Evolutionary conservation across 164 flowering plant species (phyloP), one percentile per base, ranked within the genome.

Genomic region (Berberis thunbergii): DNA sequence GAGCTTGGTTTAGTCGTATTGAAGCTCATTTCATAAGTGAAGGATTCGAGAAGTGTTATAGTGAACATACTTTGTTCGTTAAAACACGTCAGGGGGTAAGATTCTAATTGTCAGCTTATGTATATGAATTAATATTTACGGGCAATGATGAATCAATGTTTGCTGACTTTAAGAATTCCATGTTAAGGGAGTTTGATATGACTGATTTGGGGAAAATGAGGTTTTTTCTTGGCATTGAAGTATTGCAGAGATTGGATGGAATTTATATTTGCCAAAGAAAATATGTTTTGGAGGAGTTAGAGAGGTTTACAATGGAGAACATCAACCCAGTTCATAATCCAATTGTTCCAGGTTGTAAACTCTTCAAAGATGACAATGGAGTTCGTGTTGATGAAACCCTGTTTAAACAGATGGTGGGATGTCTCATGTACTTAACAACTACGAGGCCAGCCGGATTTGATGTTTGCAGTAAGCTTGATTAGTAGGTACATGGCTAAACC

Each of bases 211-310:
- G 61, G 1, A 2, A 6, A 7, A 42, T 59, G 61, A 43, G 61
- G 26, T 59, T 12, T 43, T 59, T 58, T 58, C 7, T 58, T 9
- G 61, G 61, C 8, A 41, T 58, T 42, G 61, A 58, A 58, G 61
- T 58, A 7, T 3, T 58, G 45, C 61, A 39, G 42, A 58, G 45
- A 43, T 2, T 42, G 3, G n/a, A 42, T 41, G 61, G 61, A 1
- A 58, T 58, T 41, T 58, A 41, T 43, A 58, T 43, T 3, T 6
- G 44, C 42, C 61, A 58, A 41, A 41, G 9, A 26, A 58, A 58
- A 41, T 58, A 58, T 41, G n/a, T 45, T 2, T 42, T 38, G 12
- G 61, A 59, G 45, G 12, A 43, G 12, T 59, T 59, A 45, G 4
- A 59, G 45, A 41, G 61, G 10, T 59, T 59, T 59, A 10, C 2